Base-by-base conservation (phyloP, 768 basidiomycete species). In the Sarcomyxa edulis region DNA sequence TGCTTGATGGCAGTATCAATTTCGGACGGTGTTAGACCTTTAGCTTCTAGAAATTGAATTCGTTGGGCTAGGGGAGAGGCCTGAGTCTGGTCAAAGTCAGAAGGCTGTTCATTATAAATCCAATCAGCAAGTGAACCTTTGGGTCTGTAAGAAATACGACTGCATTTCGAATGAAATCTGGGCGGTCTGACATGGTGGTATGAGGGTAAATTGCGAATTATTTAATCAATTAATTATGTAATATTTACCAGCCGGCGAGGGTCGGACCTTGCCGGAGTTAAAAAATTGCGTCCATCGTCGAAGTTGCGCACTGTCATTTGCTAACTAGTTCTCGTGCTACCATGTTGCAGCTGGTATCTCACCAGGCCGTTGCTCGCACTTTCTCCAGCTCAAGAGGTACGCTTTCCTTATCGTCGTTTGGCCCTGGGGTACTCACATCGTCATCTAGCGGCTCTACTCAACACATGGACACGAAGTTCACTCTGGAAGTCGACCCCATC, bases 31-130 rank as follows among this genome's bases (percentile, higher is more conserved):
- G 81, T 82, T 23, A 99, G 68, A 2, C 96, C 96, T 59, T 98
- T 97, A 5, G 90, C 84, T 52, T 96, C 85, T n/a, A 99, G 75
- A 65, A 98, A 99, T 46, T 89, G 84, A 32, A 98, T 74, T 36
- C 88, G 79, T 56, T 95, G 89, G 1, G 85, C 71, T 20, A 95
- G 62, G 2, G 91, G 71, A 3, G 92, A 87, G 24, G 80, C 66
- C 52, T 84, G 81, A 0, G 84, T 72, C 91, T 95, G 25, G 14
- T 4, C 6, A 19, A 9, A 10, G n/a, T 21, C 31, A 15, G n/a
- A 34, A 24, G 14, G n/a, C n/a, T 14, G 30, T 9, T 10, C 19
- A 12, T 40, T 23, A 26, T 24, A 1, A 2, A 7, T 16, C 24
- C 3, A 6, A 37, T 5, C n/a, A 27, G 6, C 20, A 16, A 7